A percentile compares a stretch with the other conserved stretches of the same genome.
Conservation (phyloP, 1,284 basidiomycete species). For the Stereum hirsutum region DNA sequence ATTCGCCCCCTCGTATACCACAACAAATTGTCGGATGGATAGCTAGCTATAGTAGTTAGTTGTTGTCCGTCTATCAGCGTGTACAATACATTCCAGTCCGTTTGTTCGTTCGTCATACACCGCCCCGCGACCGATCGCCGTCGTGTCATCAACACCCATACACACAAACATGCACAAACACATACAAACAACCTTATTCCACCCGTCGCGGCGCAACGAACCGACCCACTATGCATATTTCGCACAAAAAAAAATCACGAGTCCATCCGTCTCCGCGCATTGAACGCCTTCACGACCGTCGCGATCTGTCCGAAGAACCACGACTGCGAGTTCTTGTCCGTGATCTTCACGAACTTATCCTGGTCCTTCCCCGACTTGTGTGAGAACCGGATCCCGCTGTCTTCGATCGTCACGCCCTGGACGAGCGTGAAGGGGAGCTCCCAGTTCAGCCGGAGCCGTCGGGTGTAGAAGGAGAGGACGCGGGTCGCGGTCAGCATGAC, state of each 20-base stretch:
- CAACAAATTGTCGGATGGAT: too few relatives aligned
- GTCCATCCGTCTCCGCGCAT: slow-evolving; percentile 65
- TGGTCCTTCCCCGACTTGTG: slow-evolving; percentile 65
- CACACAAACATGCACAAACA: too few relatives aligned
- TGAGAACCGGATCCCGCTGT: slow-evolving; percentile 82
- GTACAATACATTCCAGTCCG: too few relatives aligned
- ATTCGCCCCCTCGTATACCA: too few relatives aligned
- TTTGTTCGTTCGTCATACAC: too few relatives aligned
- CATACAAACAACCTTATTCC: too few relatives aligned
- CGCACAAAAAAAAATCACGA: slow-evolving; percentile 13
- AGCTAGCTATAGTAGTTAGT: too few relatives aligned
- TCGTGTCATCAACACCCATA: neutral
- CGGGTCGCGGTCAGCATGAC: slow-evolving; percentile 75
- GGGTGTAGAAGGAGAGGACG: slow-evolving; percentile 82
- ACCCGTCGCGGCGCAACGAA: too few relatives aligned
- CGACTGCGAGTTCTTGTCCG: slow-evolving; percentile 60
- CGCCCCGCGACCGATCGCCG: too few relatives aligned
- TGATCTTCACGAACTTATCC: slow-evolving; percentile 70
- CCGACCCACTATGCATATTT: neutral
- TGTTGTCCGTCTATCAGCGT: too few relatives aligned
- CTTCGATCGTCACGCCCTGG: slow-evolving; percentile 82
- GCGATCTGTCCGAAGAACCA: slow-evolving; percentile 77
- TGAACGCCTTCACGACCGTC: slow-evolving; percentile 66
- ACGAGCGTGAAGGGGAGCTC: slow-evolving; percentile 86
- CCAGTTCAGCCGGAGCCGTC: slow-evolving; percentile 84